Conservation (phyloP, 208 protist genomes). For the Trypanosomatidae sp. region DNA sequence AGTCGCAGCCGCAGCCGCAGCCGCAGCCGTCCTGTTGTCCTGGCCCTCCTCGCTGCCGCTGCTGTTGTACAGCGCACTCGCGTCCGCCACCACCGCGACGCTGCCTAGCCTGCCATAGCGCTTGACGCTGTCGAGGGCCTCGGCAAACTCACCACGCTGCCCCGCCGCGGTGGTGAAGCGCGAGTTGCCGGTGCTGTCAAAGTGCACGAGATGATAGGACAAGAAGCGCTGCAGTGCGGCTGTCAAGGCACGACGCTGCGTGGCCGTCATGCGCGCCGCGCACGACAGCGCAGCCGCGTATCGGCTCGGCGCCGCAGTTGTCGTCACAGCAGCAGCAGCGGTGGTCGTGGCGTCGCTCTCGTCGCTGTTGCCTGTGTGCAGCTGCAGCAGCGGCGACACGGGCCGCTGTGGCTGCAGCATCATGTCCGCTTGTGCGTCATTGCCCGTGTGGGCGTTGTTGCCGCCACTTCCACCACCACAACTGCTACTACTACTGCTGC, state of each 20-base stretch:
- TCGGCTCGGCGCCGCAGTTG: background rate
- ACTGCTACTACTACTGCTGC: no score
- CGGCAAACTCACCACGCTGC: conserved; percentile 43
- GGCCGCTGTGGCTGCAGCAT: no score
- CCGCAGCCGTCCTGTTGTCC: background rate
- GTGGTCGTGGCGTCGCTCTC: no score
- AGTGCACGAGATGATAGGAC: conserved; percentile 45
- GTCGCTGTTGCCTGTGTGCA: no score
- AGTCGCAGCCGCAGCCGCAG: background rate
- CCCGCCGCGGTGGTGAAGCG: conserved; percentile 45
- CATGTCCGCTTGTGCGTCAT: no score
- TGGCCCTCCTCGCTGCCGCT: background rate
- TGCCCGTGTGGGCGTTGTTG: no score
- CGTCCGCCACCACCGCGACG: conserved; percentile 20
- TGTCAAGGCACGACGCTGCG: background rate
- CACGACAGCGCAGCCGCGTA: background rate
- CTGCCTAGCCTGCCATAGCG: conserved; percentile 21
- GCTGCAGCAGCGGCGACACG: no score
- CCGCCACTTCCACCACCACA: no score
- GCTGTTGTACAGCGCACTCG: conserved; percentile 8
- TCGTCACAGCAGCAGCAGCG: no score
- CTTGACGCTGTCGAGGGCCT: conserved; percentile 34
- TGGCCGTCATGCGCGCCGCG: no score
- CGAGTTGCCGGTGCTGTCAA: conserved; percentile 19
- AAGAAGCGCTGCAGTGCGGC: conserved; percentile 26